phyloP scores from a whole-genome alignment of 495 filamentous ascomycete genomes.

The Talaromyces trachyspermus region DNA sequence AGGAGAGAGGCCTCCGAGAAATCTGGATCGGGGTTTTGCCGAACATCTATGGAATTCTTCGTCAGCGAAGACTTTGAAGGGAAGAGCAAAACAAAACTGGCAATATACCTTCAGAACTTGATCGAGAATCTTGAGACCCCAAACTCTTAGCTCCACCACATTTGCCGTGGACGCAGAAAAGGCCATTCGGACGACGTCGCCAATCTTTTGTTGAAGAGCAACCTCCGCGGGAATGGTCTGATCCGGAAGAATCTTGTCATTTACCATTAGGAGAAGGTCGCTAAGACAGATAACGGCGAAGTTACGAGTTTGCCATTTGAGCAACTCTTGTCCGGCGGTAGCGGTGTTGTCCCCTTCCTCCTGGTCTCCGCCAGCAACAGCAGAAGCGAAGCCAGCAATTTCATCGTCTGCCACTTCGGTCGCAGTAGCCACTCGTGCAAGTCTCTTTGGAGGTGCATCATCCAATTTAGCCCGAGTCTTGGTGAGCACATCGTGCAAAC shows the following conservation, averaged over 20 bases:
- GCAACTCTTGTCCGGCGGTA: conserved; percentile 69
- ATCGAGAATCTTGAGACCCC: conserved; percentile 88
- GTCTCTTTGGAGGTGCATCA: conserved; percentile 37
- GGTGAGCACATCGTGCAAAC: conserved; percentile 81
- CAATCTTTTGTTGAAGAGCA: conserved; percentile 74
- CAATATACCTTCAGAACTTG: conserved; percentile 70
- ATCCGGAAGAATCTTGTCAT: conserved; percentile 62
- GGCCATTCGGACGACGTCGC: conserved; percentile 92
- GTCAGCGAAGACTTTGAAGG: too few relatives aligned
- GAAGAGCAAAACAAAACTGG: too few relatives aligned
- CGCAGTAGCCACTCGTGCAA: conserved; percentile 42
- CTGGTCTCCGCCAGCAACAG: conserved; percentile 52
- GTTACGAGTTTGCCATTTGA: conserved; percentile 93
- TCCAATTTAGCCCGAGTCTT: conserved; percentile 64
- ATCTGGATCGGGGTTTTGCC: conserved; percentile 93
- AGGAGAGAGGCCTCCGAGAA: conserved; percentile 91
- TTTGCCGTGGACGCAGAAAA: conserved; percentile 95
- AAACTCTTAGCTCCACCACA: conserved; percentile 80
- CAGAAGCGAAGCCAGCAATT: conserved; percentile 84
- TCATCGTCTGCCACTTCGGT: conserved; percentile 91
- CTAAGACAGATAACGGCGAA: conserved; percentile 91
- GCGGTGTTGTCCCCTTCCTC: conserved; percentile 54
- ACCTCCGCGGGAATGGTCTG: conserved; percentile 62
- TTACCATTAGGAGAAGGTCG: conserved; percentile 68
- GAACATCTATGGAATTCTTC: conserved; percentile 58